Percentiles rank a stretch among this genome's conserved stretches.
Conservation (phyloP, 345 rosid species). For the Heritiera fomes region DNA sequence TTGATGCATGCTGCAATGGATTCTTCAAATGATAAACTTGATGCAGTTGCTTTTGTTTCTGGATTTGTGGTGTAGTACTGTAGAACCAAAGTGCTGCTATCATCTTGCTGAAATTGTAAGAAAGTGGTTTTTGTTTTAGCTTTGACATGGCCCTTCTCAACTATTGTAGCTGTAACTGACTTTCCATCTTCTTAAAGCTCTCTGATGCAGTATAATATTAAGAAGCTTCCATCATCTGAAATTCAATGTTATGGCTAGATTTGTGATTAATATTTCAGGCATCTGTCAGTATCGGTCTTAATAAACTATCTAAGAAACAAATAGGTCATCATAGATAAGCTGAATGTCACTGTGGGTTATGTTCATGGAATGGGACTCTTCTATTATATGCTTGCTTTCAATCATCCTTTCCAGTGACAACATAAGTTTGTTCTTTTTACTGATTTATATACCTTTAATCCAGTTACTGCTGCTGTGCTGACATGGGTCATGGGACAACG, state of each 20-base stretch:
- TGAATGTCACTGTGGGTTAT: not conserved
- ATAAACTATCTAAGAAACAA: not conserved
- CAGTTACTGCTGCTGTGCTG: constrained; percentile 70
- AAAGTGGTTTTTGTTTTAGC: not conserved
- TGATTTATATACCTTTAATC: constrained; percentile 20
- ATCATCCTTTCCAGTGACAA: not conserved
- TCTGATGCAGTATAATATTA: not conserved
- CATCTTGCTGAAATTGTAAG: not conserved
- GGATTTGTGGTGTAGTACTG: not conserved
- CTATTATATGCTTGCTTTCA: not conserved
- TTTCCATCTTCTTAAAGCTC: not conserved
- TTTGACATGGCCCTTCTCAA: not conserved
- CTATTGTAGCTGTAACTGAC: not conserved
- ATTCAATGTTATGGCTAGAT: not conserved
- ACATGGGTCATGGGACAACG: constrained; percentile 90
- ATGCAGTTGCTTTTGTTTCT: not conserved
- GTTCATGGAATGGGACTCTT: not conserved
- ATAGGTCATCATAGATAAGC: not conserved
- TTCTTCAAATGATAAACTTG: not conserved
- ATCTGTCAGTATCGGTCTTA: not conserved
- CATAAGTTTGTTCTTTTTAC: not conserved
- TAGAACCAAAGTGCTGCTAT: not conserved
- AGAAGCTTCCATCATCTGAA: not conserved
- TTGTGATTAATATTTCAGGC: not conserved
- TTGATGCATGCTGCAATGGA: not conserved